Conservation (phyloP, 768 basidiomycete genomes). For the Cyathus striatus region DNA sequence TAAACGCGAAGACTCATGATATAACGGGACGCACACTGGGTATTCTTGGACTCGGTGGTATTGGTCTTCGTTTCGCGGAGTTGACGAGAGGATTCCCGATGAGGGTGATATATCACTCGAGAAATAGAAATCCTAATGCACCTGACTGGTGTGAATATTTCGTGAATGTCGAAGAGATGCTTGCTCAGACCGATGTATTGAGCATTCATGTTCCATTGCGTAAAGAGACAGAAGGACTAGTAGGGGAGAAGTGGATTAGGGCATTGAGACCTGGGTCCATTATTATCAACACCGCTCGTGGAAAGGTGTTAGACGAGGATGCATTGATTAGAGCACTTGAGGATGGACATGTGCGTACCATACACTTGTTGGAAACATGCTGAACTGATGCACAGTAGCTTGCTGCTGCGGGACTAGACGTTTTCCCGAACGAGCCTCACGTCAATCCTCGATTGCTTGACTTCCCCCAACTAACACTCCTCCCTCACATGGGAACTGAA, state of each 20-base stretch:
- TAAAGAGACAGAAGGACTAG: conserved; percentile 64
- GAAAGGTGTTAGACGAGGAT: conserved; percentile 84
- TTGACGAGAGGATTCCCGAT: conserved; percentile 81
- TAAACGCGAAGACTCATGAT: conserved; percentile 51
- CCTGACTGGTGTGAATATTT: conserved; percentile 79
- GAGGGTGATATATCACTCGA: conserved; percentile 80
- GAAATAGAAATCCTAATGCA: conserved; percentile 49
- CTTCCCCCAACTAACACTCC: conserved; percentile 78
- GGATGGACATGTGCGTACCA: conserved; percentile 72
- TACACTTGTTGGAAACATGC: too few relatives aligned
- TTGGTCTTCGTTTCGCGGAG: conserved; percentile 65
- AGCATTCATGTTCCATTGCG: conserved; percentile 83
- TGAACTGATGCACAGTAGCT: too few relatives aligned
- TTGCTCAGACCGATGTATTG: conserved; percentile 72
- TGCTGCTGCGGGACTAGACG: conserved; percentile 77
- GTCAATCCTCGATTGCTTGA: conserved; percentile 75
- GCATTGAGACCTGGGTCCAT: conserved; percentile 73
- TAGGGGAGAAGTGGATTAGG: conserved; percentile 73
- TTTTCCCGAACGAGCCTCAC: conserved; percentile 79
- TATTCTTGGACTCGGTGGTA: conserved; percentile 75
- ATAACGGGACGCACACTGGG: conserved; percentile 65
- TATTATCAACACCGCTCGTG: conserved; percentile 87
- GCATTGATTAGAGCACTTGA: conserved; percentile 83
- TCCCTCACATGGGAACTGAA: conserved; percentile 92
- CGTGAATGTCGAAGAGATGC: conserved; percentile 54